phyloP scores from a whole-genome alignment of 2,329 filamentous ascomycete species.

The Berkeleyomyces basicola region DNA sequence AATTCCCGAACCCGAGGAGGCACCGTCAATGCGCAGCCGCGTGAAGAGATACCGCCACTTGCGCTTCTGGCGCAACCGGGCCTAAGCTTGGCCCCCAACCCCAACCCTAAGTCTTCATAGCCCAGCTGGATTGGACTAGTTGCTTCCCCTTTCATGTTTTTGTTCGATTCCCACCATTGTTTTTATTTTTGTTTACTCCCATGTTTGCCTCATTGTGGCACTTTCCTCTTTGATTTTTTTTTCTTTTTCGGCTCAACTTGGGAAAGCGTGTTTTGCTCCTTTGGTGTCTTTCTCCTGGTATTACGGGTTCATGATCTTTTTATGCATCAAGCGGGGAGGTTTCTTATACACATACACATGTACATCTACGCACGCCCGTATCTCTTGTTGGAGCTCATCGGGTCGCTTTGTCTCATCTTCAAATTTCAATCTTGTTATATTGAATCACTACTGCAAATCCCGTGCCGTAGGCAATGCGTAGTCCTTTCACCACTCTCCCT shows the following conservation, averaged over 20 bases:
- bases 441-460: neutral
- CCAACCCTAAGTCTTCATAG: neutral
- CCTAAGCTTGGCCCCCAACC: neutral
- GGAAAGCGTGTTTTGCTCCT: neutral
- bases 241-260: neutral
- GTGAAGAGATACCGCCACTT: constrained; percentile 15
- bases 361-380: neutral
- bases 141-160: neutral
- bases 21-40: neutral
- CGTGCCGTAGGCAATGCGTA: neutral
- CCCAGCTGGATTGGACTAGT: neutral
- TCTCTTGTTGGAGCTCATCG: neutral
- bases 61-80: constrained; percentile 16
- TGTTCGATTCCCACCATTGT: neutral
- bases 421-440: neutral
- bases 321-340: constrained; percentile 1
- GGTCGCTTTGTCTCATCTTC: neutral
- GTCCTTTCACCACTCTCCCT: neutral
- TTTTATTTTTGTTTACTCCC: neutral
- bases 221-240: neutral
- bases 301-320: neutral
- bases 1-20: constrained; percentile 13
- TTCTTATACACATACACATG: neutral
- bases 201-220: neutral
- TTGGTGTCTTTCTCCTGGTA: neutral